These are phyloP conservation scores for Vanrija pseudolonga DNA, from an alignment of 1,284 basidiomycete species.

Conservation along the genomic window DNA sequence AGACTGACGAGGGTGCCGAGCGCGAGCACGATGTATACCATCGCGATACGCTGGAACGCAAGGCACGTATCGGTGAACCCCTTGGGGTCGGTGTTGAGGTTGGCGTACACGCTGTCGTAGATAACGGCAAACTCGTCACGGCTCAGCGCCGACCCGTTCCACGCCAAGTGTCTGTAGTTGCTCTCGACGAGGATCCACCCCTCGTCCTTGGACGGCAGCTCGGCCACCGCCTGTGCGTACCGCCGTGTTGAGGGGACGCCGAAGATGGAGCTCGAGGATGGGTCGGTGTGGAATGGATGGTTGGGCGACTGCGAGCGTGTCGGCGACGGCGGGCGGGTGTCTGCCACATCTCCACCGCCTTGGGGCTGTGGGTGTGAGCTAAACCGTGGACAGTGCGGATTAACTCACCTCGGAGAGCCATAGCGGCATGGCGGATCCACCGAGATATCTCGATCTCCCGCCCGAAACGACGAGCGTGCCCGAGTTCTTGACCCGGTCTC, in stretches of 20 bases:
- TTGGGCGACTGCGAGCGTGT: neutral
- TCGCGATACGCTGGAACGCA: conserved; percentile 22
- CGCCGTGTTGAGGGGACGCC: neutral
- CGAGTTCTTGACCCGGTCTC: neutral
- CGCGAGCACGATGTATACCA: conserved; percentile 29
- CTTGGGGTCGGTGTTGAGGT: neutral
- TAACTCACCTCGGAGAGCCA: conserved; percentile 2
- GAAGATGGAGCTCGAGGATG: neutral
- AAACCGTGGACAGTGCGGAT: too few species aligned
- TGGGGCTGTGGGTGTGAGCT: neutral
- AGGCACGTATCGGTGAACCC: conserved; percentile 8
- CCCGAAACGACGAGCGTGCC: neutral
- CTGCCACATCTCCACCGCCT: neutral
- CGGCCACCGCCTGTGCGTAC: neutral
- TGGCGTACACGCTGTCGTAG: conserved; percentile 15
- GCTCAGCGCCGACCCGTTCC: conserved; percentile 20
- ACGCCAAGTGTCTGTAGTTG: conserved; percentile 26
- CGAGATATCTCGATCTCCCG: neutral
- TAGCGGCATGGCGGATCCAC: conserved; percentile 3
- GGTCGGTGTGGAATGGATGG: neutral
- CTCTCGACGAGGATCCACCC: conserved; percentile 22
- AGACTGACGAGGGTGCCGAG: conserved; percentile 33
- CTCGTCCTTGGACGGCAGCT: conserved; percentile 24
- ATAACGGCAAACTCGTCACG: conserved; percentile 17
- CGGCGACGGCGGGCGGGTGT: neutral